Evolutionary conservation across 441 rosid species (phyloP), one percentile per base, ranked within the genome.

Genomic region (Melastoma candidum): DNA sequence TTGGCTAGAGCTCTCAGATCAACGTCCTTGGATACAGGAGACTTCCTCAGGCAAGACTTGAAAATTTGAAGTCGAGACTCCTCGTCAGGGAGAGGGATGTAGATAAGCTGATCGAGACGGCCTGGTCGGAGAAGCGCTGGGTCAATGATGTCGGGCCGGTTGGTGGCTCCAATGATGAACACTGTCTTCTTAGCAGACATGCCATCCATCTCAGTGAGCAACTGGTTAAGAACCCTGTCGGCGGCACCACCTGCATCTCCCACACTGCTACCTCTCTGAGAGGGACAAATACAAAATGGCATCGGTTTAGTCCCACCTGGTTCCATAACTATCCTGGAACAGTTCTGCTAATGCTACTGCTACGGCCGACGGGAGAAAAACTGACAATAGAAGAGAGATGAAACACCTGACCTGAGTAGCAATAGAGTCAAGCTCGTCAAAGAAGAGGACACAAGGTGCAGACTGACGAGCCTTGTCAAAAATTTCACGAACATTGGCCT

Each of bases 221-320:
- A 51, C 25, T 57, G 61, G 53, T 57, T 57, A 24, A 57, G 14
- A 57, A 57, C 61, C 36, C 61, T 12, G 39, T 57, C 61, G 17
- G 61, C 61, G 3, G 61, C 61, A 13, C 61, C 61, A 39, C 61
- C 61, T n/a, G 61, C 61, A 57, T 57, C 61, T 26, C 61, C 61
- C 2, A 32, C 51, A 57, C 61, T 57, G 44, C 61, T 39, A 14
- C 61, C 61, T 32, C 61, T 47, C 61, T 57, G 61, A 11, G 41
- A 48, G 26, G 13, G 8, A 17, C 22, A 12, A 27, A 13, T 11
- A 14, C 12, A 43, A 3, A 29, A 43, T 12, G 12, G 2, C 26
- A 12, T 54, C n/a, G 17, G 45, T 39, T 4, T 8, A 25, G 41
- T 44, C 4, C 29, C 29, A 51, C 44, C 11, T 25, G 41, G 1